phyloP scores from a whole-genome alignment of 208 protist species.

The Acanthamoeba castellanii region DNA sequence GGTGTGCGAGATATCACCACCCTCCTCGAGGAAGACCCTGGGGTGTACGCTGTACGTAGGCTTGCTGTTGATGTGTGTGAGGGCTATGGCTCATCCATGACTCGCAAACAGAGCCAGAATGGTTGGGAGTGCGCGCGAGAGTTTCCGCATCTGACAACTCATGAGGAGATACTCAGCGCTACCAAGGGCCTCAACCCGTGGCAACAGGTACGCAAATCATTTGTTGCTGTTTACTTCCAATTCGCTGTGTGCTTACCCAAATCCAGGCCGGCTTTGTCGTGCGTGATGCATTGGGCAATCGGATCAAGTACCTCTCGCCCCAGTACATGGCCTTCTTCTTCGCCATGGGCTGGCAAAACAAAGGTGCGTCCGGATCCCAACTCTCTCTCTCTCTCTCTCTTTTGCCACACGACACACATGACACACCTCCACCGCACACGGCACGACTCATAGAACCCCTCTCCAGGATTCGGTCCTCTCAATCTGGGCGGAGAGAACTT shows the following conservation, averaged over 20 bases:
- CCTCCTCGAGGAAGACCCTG: not conserved
- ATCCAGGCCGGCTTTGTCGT: slow-evolving; percentile 22
- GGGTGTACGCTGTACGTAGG: not conserved
- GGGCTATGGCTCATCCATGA: no score
- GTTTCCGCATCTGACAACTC: not conserved
- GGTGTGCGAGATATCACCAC: not conserved
- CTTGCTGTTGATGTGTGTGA: not conserved
- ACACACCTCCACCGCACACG: not conserved
- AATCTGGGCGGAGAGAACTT: slow-evolving; percentile 73
- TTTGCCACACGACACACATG: not conserved
- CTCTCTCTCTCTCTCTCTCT: not conserved
- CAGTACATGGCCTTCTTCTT: slow-evolving; percentile 68
- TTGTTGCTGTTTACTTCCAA: not conserved
- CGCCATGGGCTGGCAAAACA: slow-evolving; percentile 62
- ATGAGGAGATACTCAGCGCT: not conserved
- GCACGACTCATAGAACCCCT: not conserved
- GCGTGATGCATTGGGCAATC: not conserved
- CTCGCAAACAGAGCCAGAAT: not conserved
- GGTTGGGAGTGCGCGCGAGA: not conserved
- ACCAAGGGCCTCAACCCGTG: not conserved
- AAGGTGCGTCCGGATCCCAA: not conserved
- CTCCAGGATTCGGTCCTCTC: slow-evolving; percentile 17
- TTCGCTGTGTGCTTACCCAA: not conserved
- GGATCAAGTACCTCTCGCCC: slow-evolving; percentile 44
- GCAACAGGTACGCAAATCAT: not conserved